phyloP scores from a whole-genome alignment of 495 filamentous ascomycete species.

The Neurospora discreta region DNA sequence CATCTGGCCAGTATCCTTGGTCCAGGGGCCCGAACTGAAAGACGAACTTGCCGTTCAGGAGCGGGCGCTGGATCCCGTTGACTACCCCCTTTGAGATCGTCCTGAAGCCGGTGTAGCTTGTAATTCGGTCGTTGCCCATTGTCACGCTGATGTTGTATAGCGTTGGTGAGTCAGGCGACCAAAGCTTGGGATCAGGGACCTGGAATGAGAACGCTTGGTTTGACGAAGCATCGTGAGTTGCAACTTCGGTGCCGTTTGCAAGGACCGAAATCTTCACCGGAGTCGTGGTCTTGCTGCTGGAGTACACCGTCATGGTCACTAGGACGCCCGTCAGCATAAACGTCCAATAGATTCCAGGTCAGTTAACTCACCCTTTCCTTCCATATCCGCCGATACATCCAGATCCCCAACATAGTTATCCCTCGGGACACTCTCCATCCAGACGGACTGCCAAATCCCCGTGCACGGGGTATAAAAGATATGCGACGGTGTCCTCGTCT shows the following conservation, averaged over 20 bases:
- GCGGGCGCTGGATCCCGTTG: slow-evolving; percentile 47
- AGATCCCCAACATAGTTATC: slow-evolving; percentile 42
- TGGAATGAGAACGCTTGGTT: slow-evolving; percentile 41
- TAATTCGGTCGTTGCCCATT: slow-evolving; percentile 41
- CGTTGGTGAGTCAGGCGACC: slow-evolving; percentile 49
- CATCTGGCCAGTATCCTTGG: slow-evolving; percentile 62
- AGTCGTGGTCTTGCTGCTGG: slow-evolving; percentile 12
- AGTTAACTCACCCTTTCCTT: slow-evolving; percentile 41
- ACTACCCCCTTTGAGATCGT: slow-evolving; percentile 43
- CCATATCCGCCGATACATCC: slow-evolving; percentile 45
- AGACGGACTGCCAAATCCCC: slow-evolving; percentile 62
- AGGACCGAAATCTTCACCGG: slow-evolving; percentile 34
- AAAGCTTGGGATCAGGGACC: slow-evolving; percentile 39
- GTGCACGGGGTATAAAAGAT: slow-evolving; percentile 62
- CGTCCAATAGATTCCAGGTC: neutral
- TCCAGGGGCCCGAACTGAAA: slow-evolving; percentile 59
- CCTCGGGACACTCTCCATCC: slow-evolving; percentile 48
- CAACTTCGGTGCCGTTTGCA: slow-evolving; percentile 21
- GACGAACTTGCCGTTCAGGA: slow-evolving; percentile 52
- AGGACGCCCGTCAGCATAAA: slow-evolving; percentile 5
- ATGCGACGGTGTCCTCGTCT: slow-evolving; percentile 44
- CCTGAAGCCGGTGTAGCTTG: slow-evolving; percentile 58
- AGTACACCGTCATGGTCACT: slow-evolving; percentile 44
- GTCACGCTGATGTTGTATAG: slow-evolving; percentile 52
- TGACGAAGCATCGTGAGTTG: slow-evolving; percentile 20